Percentiles rank a stretch among this genome's conserved stretches.
phyloP scores from a whole-genome alignment of 176 grass and related monocot species.

The Musa beccarii region DNA sequence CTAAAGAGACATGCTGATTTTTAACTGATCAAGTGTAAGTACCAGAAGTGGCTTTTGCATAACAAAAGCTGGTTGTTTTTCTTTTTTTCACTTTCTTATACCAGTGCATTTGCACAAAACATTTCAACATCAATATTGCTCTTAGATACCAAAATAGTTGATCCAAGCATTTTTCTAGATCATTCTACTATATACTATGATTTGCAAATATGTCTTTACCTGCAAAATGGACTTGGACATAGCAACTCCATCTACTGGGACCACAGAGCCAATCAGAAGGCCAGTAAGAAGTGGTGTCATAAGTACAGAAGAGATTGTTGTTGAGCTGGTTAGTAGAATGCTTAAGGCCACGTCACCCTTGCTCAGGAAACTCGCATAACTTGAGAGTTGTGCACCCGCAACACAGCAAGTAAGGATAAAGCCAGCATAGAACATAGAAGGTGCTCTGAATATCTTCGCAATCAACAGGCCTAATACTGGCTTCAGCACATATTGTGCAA shows the following conservation, averaged over 20 bases:
- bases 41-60: no score
- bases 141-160: no score
- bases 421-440: conserved; percentile 59
- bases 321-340: conserved; percentile 83
- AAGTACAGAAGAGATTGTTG: conserved; percentile 76
- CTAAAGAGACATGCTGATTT: no score
- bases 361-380: conserved; percentile 85
- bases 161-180: neutral
- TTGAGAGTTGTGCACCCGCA: conserved; percentile 74
- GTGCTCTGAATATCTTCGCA: conserved; percentile 56
- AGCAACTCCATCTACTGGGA: conserved; percentile 75
- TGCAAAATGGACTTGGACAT: conserved; percentile 95
- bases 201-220: conserved; percentile 33
- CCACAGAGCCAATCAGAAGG: conserved; percentile 71
- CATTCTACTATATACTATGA: neutral
- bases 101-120: no score
- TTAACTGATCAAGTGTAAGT: no score
- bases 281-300: conserved; percentile 82
- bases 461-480: conserved; percentile 64
- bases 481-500: conserved; percentile 71
- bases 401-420: conserved; percentile 89
- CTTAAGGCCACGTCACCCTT: conserved; percentile 90
- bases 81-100: neutral
- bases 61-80: neutral
- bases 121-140: no score